These are phyloP conservation scores for Solanum piurae DNA, from an alignment of 257 asterid species.

Conservation along the genomic window DNA sequence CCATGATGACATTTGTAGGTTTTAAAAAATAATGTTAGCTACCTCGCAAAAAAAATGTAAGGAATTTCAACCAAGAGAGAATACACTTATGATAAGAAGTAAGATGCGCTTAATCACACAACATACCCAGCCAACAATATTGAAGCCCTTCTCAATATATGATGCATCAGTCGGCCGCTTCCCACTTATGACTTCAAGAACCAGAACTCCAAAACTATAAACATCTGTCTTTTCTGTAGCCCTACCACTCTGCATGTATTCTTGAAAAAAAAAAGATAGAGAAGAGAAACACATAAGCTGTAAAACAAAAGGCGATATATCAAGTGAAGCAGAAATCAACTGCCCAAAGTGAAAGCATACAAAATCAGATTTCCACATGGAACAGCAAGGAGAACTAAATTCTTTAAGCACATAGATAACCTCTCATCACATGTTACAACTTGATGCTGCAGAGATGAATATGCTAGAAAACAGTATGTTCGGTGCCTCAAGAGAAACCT, in stretches of 20 bases:
- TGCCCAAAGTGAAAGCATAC: background rate
- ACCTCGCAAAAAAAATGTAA: background rate
- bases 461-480: background rate
- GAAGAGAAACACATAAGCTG: background rate
- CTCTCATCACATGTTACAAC: background rate
- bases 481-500: background rate
- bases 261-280: constrained; percentile 14
- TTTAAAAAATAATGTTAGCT: background rate
- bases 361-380: background rate
- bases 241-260: constrained; percentile 92
- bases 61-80: background rate
- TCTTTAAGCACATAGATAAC: background rate
- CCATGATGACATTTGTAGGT: background rate
- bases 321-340: background rate
- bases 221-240: constrained; percentile 88
- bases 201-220: constrained; percentile 79
- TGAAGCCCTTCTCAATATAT: constrained; percentile 74
- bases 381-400: background rate
- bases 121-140: constrained; percentile 85
- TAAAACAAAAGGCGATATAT: background rate
- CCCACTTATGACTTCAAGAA: constrained; percentile 64
- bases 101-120: background rate
- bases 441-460: background rate
- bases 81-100: background rate
- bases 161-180: constrained; percentile 79